phyloP scores from a whole-genome alignment of 495 filamentous ascomycete genomes.

The Xylaria flabelliformis region DNA sequence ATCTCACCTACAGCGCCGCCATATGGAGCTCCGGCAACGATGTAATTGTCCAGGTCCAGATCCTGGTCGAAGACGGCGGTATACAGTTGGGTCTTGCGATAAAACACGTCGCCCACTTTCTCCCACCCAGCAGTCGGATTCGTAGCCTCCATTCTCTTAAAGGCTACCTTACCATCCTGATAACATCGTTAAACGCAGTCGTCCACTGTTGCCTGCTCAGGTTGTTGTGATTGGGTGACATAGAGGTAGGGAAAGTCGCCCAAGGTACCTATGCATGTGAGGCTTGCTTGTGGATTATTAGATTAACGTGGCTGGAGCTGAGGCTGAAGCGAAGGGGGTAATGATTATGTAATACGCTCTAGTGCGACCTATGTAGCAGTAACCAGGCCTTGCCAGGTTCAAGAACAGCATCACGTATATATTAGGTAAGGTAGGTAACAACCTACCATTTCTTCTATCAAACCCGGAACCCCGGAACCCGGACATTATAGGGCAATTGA shows the following conservation, averaged over 20 bases:
- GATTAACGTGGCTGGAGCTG: neutral
- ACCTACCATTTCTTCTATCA: too few relatives aligned
- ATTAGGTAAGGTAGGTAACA: too few relatives aligned
- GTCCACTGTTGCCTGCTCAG: conserved; percentile 1
- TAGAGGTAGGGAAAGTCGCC: neutral
- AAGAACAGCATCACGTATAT: too few relatives aligned
- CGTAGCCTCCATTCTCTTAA: conserved; percentile 51
- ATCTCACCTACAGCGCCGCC: conserved; percentile 86
- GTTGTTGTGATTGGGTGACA: conserved; percentile 14
- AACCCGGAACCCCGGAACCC: neutral
- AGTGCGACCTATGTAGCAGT: too few relatives aligned
- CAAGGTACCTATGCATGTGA: neutral
- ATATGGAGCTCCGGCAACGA: conserved; percentile 91
- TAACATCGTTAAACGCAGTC: conserved; percentile 24
- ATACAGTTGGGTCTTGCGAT: conserved; percentile 92
- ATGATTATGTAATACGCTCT: conserved; percentile 4
- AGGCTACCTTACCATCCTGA: conserved; percentile 46
- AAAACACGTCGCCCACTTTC: conserved; percentile 87
- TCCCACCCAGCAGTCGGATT: conserved; percentile 92
- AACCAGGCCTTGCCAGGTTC: too few relatives aligned
- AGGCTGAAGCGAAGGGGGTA: neutral
- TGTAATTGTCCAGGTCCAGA: conserved; percentile 92
- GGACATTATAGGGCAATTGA: neutral
- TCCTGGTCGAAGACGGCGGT: conserved; percentile 90
- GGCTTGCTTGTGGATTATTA: neutral